phyloP scores from a whole-genome alignment of 2,329 filamentous ascomycete species.

The Penicillium sp. region DNA sequence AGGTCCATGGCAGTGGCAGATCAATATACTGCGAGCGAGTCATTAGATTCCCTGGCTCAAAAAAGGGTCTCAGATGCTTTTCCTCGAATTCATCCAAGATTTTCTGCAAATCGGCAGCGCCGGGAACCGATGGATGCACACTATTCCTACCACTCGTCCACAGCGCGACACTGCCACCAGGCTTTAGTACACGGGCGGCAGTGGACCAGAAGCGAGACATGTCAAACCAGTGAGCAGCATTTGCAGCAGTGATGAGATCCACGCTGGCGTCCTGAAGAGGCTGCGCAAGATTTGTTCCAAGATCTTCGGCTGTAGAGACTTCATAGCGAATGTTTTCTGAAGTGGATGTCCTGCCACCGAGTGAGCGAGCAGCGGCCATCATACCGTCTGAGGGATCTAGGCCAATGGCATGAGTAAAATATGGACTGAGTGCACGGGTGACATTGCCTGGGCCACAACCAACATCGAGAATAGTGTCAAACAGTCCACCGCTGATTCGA shows the following conservation, averaged over 20 bases:
- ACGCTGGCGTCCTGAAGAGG: constrained; percentile 42
- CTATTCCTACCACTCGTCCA: constrained; percentile 47
- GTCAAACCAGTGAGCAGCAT: constrained; percentile 64
- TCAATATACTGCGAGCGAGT: constrained; percentile 45
- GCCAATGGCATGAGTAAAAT: constrained; percentile 54
- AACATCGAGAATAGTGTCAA: constrained; percentile 55
- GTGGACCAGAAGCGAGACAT: constrained; percentile 55
- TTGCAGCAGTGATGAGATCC: constrained; percentile 57
- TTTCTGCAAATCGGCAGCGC: constrained; percentile 47
- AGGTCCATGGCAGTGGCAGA: constrained; percentile 56
- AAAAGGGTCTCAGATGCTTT: constrained; percentile 42
- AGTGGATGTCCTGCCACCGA: constrained; percentile 37
- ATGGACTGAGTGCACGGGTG: constrained; percentile 48
- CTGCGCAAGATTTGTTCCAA: constrained; percentile 37
- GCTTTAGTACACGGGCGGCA: constrained; percentile 53
- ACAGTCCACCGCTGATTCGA: constrained; percentile 49
- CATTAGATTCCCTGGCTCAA: constrained; percentile 49
- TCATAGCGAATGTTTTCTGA: constrained; percentile 48
- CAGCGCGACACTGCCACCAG: constrained; percentile 60
- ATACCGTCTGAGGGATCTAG: constrained; percentile 59
- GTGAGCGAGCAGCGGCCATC: constrained; percentile 52
- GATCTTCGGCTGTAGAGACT: constrained; percentile 50
- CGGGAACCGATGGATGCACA: constrained; percentile 39
- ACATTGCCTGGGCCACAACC: constrained; percentile 62
- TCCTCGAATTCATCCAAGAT: constrained; percentile 45